Conservation (phyloP, 192 early-diverging fungal species). For the Gryganskiella cystojenkinii region DNA sequence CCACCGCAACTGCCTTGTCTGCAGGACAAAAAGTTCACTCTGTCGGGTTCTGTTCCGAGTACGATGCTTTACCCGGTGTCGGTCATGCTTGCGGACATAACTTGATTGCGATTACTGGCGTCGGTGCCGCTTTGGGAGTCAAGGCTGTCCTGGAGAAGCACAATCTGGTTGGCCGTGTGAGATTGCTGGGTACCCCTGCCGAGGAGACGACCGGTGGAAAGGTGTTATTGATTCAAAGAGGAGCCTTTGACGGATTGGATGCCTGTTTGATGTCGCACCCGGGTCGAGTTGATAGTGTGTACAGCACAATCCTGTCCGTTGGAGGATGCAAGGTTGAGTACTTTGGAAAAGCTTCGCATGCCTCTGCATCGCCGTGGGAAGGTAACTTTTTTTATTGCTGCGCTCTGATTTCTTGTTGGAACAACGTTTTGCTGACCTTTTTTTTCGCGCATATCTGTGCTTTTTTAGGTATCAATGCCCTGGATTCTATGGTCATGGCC, state of each 20-base stretch:
- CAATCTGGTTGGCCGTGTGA: constrained; percentile 66
- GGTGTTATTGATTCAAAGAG: constrained; percentile 70
- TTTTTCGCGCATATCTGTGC: neutral
- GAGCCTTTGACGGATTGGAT: constrained; percentile 78
- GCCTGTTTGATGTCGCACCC: constrained; percentile 88
- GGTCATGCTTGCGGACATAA: constrained; percentile 81
- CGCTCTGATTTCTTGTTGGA: no score
- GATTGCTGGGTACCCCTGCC: constrained; percentile 82
- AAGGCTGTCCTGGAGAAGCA: constrained; percentile 51
- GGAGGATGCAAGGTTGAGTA: constrained; percentile 66
- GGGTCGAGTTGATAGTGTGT: constrained; percentile 59
- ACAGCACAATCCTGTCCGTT: constrained; percentile 55
- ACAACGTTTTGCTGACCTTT: no score
- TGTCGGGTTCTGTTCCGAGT: constrained; percentile 72
- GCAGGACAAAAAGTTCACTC: constrained; percentile 46
- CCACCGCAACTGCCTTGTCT: constrained; percentile 12
- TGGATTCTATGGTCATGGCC: constrained; percentile 76
- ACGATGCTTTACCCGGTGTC: constrained; percentile 73
- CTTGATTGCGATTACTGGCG: constrained; percentile 74
- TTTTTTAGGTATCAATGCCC: constrained; percentile 74
- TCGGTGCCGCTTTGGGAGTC: constrained; percentile 69
- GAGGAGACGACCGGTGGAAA: constrained; percentile 82
- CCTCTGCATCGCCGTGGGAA: constrained; percentile 70
- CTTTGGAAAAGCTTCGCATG: constrained; percentile 79
- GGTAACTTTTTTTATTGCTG: constrained; percentile 21